Percentiles rank a stretch among this genome's conserved stretches.
Conservation (phyloP, 2,329 filamentous ascomycete species). For the Penicillium sclerotigenum region DNA sequence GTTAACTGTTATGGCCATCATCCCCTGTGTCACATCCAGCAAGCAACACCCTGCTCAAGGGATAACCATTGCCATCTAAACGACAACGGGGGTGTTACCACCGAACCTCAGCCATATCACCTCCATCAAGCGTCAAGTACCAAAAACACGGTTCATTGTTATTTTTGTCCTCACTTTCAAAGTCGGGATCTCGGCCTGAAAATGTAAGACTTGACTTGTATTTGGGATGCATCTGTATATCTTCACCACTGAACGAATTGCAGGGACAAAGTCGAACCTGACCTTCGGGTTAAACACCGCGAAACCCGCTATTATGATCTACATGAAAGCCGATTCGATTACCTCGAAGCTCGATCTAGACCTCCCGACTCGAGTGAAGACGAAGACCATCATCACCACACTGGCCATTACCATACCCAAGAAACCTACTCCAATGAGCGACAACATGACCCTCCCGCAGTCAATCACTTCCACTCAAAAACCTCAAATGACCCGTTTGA, state of each 20-base stretch:
- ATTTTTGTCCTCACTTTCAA: background rate
- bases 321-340: background rate
- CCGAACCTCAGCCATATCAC: background rate
- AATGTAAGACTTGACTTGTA: background rate
- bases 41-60: background rate
- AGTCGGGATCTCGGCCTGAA: background rate
- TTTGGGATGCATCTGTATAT: background rate
- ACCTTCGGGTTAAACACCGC: background rate
- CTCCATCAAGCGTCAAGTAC: background rate
- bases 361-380: background rate
- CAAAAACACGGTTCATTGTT: background rate
- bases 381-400: background rate
- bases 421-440: background rate
- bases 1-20: background rate
- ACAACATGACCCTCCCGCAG: background rate
- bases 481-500: background rate
- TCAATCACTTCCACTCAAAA: background rate
- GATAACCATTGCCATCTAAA: background rate
- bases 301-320: background rate
- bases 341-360: background rate
- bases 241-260: background rate
- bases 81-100: background rate
- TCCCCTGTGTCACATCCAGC: background rate
- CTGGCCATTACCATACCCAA: background rate
- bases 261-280: background rate